Percentiles rank a stretch among this genome's conserved stretches.
Evolutionary conservation across 1,139 yeast species (phyloP).

Genomic region (Yamadazyma atmosphaerica): DNA sequence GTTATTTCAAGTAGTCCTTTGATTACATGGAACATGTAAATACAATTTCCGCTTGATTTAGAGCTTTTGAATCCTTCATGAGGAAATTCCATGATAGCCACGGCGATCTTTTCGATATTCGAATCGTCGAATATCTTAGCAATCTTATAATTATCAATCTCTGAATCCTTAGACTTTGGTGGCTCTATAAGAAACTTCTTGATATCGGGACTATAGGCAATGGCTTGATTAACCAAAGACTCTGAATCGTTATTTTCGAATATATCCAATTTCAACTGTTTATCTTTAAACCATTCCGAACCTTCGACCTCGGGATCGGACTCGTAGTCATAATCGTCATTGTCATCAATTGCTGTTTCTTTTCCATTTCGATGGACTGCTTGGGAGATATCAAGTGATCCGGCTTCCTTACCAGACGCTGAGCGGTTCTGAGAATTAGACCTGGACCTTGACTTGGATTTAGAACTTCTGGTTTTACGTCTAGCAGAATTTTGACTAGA

Average conservation of each 20-base stretch:
- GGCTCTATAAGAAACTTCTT: slow-evolving; percentile 40
- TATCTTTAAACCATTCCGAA: slow-evolving; percentile 57
- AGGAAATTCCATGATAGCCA: slow-evolving; percentile 74
- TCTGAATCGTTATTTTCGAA: slow-evolving; percentile 54
- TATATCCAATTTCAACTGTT: slow-evolving; percentile 50
- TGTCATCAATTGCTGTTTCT: slow-evolving; percentile 8
- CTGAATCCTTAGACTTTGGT: slow-evolving; percentile 32
- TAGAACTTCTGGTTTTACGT: slow-evolving; percentile 12
- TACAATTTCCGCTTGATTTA: slow-evolving; percentile 64
- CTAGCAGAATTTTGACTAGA: slow-evolving; percentile 2
- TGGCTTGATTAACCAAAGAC: slow-evolving; percentile 40
- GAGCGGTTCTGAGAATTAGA: slow-evolving; percentile 2
- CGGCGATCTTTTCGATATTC: slow-evolving; percentile 67
- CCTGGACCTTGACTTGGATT: slow-evolving; percentile 13
- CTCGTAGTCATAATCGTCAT: slow-evolving; percentile 30
- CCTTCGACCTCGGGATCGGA: slow-evolving; percentile 48
- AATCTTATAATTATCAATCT: slow-evolving; percentile 57
- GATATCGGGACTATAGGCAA: slow-evolving; percentile 72
- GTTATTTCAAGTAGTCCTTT: slow-evolving; percentile 71
- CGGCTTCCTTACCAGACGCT: not conserved
- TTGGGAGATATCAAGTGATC: slow-evolving; percentile 1
- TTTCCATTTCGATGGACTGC: slow-evolving; percentile 5
- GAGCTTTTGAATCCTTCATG: slow-evolving; percentile 62
- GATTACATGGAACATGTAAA: slow-evolving; percentile 73
- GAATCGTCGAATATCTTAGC: slow-evolving; percentile 64